Percentiles rank a stretch among this genome's conserved stretches.
Evolutionary conservation across 208 protist species (phyloP).

Genomic region (Leishmania aethiopica): DNA sequence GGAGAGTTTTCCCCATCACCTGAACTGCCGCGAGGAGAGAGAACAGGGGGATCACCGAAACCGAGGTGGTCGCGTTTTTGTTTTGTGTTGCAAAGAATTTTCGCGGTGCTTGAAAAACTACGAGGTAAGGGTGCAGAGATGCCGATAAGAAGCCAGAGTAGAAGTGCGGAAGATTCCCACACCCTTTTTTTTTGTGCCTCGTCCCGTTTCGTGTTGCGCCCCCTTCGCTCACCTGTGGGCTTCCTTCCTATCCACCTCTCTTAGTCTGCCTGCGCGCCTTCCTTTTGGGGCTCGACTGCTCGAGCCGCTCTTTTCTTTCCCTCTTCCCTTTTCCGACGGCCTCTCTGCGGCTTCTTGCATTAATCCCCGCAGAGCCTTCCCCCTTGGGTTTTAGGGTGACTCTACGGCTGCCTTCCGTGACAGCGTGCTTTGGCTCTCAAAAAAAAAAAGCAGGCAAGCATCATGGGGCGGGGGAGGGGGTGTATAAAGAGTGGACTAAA

Average conservation of each 20-base stretch:
- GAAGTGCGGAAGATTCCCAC: neutral
- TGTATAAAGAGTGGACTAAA: neutral
- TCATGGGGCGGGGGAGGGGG: neutral
- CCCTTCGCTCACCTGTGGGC: neutral
- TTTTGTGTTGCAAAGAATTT: neutral
- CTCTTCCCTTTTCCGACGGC: neutral
- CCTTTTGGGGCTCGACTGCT: neutral
- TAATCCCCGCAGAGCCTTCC: neutral
- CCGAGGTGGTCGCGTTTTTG: no score
- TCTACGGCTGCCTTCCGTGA: neutral
- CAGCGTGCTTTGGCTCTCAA: neutral
- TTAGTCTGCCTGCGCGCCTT: neutral
- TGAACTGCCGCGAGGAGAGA: neutral
- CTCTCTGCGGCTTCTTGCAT: neutral
- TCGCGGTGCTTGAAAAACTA: neutral
- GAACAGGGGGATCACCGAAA: no score
- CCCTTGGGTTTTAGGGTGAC: neutral
- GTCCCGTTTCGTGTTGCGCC: neutral
- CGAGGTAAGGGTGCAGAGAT: neutral
- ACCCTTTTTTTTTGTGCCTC: conserved; percentile 15
- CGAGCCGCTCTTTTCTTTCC: neutral
- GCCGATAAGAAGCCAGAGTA: neutral
- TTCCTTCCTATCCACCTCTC: neutral
- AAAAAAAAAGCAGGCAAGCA: neutral
- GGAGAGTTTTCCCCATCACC: neutral